phyloP scores from a whole-genome alignment of 2,329 filamentous ascomycete genomes.

The Aspergillus nomiae region DNA sequence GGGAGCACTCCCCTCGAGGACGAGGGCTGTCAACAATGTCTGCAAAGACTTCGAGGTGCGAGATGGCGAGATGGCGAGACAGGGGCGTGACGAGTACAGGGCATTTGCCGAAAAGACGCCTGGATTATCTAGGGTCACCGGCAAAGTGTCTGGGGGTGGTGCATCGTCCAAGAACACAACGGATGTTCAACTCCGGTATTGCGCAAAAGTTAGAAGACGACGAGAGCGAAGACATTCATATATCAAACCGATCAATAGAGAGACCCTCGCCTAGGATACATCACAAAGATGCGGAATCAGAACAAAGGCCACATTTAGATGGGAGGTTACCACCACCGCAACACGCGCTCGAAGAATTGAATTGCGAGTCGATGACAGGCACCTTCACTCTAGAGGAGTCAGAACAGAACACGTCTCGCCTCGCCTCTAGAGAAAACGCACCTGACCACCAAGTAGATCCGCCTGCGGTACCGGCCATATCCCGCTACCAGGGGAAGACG shows the following conservation, averaged over 20 bases:
- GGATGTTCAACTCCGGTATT: constrained; percentile 30
- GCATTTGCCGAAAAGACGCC: constrained; percentile 20
- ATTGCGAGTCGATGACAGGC: background rate
- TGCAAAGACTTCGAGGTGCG: constrained; percentile 17
- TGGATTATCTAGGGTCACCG: constrained; percentile 22
- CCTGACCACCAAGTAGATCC: background rate
- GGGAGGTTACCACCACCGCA: background rate
- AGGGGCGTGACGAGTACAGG: constrained; percentile 18
- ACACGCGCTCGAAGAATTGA: background rate
- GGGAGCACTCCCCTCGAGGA: constrained; percentile 45
- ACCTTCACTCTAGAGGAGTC: background rate
- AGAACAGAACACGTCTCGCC: background rate
- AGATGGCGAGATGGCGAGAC: constrained; percentile 21
- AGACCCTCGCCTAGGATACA: constrained; percentile 2
- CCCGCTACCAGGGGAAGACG: constrained; percentile 11
- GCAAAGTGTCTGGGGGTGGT: constrained; percentile 12
- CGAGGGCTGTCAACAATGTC: constrained; percentile 32
- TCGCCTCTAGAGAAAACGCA: background rate
- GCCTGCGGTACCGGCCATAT: constrained; percentile 1
- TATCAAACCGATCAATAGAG: constrained; percentile 3
- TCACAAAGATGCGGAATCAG: constrained; percentile 4
- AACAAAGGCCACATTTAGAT: background rate
- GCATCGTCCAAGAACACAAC: constrained; percentile 25
- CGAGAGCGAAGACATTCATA: constrained; percentile 16
- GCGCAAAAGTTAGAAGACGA: constrained; percentile 26